A percentile compares a stretch with the other conserved stretches of the same genome.
Evolutionary conservation across 768 basidiomycete species (phyloP).

Genomic region (Phlebiopsis gigantea): DNA sequence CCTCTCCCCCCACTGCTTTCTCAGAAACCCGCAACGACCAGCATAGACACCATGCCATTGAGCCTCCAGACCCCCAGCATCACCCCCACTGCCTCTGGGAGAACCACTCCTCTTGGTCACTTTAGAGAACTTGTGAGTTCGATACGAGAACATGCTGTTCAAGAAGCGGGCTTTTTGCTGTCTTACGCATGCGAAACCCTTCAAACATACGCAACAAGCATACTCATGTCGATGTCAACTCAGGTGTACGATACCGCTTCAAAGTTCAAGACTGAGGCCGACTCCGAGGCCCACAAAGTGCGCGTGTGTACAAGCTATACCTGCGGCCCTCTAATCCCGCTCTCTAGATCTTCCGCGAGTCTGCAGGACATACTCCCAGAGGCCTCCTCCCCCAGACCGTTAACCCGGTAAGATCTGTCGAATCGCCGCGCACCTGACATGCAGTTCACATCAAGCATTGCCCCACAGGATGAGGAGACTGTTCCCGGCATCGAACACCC

Average conservation of each 20-base stretch:
- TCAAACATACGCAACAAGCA: not conserved
- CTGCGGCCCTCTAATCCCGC: constrained; percentile 1
- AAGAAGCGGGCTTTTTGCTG: not conserved
- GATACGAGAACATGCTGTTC: not conserved
- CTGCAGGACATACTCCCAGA: constrained; percentile 64
- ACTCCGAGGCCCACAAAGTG: constrained; percentile 87
- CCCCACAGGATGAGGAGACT: constrained; percentile 72
- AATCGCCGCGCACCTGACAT: not conserved
- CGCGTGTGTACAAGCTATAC: not conserved
- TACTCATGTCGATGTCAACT: constrained; percentile 6
- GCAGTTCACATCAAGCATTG: not conserved
- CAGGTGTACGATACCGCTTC: constrained; percentile 70
- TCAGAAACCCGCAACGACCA: constrained; percentile 4
- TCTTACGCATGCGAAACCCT: constrained; percentile 2
- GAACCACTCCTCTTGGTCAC: constrained; percentile 11
- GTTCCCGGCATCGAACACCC: constrained; percentile 86
- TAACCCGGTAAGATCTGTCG: constrained; percentile 49
- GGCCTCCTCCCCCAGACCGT: constrained; percentile 62
- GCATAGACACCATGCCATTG: not conserved
- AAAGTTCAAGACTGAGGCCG: constrained; percentile 67
- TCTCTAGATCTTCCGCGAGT: constrained; percentile 67
- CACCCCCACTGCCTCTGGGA: constrained; percentile 6
- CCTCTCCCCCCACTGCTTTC: not conserved
- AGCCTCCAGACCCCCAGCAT: not conserved
- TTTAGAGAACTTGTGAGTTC: constrained; percentile 12